Percentiles rank a stretch among this genome's conserved stretches.
These are phyloP conservation scores for Deuterostichococcus epilithicus DNA, from an alignment of 139 green algal species.

Conservation along the genomic window DNA sequence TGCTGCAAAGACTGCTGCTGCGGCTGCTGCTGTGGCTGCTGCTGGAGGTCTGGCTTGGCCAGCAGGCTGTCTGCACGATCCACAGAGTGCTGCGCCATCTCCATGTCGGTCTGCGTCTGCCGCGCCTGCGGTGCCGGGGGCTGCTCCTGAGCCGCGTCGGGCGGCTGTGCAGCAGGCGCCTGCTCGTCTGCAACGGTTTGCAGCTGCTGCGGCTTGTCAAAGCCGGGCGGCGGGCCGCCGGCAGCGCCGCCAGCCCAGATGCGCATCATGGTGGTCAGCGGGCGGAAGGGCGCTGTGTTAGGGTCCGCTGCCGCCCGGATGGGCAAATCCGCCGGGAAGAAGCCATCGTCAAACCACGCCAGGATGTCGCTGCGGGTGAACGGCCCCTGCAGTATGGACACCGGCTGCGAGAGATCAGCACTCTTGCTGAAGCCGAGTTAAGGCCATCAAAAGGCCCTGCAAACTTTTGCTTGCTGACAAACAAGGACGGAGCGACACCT, in stretches of 20 bases:
- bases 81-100: not conserved
- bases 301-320: conserved; percentile 35
- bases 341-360: conserved; percentile 74
- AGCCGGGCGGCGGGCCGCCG: conserved; percentile 16
- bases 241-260: conserved; percentile 32
- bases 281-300: conserved; percentile 37
- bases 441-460: too few species aligned
- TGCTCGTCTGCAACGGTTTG: not conserved
- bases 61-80: conserved; percentile 6
- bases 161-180: not conserved
- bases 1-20: conserved; percentile 12
- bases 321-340: conserved; percentile 71
- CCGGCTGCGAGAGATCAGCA: too few species aligned
- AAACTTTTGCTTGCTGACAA: too few species aligned
- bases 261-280: conserved; percentile 43
- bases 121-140: conserved; percentile 3
- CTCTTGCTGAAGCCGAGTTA: too few species aligned
- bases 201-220: not conserved
- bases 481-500: not conserved
- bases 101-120: not conserved
- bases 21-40: conserved; percentile 13
- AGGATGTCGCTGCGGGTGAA: conserved; percentile 74
- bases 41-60: conserved; percentile 4
- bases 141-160: not conserved
- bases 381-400: conserved; percentile 59